phyloP scores from a whole-genome alignment of 371 early-diverging fungal species.

The Thermomucor indicae-seudaticae region DNA sequence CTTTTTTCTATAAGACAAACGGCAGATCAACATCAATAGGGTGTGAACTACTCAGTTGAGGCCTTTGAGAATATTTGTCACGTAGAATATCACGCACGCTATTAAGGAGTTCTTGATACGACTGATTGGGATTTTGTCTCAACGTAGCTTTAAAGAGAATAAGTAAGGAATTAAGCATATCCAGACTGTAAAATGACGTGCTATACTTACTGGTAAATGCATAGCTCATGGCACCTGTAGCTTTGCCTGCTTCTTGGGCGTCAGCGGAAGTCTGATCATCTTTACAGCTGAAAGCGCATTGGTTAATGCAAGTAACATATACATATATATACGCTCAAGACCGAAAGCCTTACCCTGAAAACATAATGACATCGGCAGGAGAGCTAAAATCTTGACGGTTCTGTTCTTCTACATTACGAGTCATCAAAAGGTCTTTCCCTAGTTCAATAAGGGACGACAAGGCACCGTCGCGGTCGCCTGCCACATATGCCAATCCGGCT shows the following conservation, averaged over 20 bases:
- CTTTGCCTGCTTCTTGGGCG: constrained; percentile 57
- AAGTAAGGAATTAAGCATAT: not conserved
- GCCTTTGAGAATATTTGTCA: constrained; percentile 74
- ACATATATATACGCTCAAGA: too few relatives aligned
- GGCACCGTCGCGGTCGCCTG: constrained; percentile 41
- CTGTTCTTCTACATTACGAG: constrained; percentile 34
- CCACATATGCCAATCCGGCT: constrained; percentile 53
- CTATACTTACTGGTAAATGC: constrained; percentile 58
- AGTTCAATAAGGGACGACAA: constrained; percentile 41
- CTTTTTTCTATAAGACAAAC: constrained; percentile 19
- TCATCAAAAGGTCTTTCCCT: constrained; percentile 40
- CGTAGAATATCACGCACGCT: constrained; percentile 69
- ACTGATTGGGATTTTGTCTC: constrained; percentile 55
- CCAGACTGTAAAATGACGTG: not conserved
- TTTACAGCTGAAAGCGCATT: constrained; percentile 52
- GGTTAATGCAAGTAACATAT: not conserved
- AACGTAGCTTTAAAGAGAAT: constrained; percentile 35
- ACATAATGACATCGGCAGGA: constrained; percentile 81
- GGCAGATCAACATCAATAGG: constrained; percentile 77
- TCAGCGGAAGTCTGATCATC: constrained; percentile 92
- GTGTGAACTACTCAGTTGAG: constrained; percentile 76
- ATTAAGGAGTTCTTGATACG: constrained; percentile 75
- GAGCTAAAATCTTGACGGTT: constrained; percentile 47
- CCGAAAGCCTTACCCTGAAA: constrained; percentile 64
- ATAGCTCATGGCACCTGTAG: constrained; percentile 83